A percentile compares a stretch with the other conserved stretches of the same genome.
Evolutionary conservation across 257 asterid genomes (phyloP).

Genomic region (Nicotiana paniculata): DNA sequence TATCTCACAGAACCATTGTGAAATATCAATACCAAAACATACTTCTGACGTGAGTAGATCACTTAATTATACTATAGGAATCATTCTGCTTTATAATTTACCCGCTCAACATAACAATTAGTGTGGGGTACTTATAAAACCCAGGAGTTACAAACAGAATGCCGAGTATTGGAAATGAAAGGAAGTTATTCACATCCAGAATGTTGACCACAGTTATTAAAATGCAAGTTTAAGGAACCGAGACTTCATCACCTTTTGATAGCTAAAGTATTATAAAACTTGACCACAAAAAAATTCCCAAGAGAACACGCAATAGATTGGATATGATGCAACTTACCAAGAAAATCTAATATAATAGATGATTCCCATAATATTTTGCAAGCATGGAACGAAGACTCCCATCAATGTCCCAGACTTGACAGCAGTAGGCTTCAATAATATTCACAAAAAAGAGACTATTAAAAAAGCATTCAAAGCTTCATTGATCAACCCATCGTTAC

Average conservation of each 20-base stretch:
- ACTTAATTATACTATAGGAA: not conserved
- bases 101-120: not conserved
- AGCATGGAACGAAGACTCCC: conserved; percentile 98
- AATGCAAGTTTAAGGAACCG: not conserved
- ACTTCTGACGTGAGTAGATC: not conserved
- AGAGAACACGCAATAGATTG: not conserved
- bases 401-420: conserved; percentile 89
- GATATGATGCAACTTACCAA: conserved; percentile 45
- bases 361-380: conserved; percentile 95
- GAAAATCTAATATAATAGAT: conserved; percentile 93
- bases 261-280: not conserved
- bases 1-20: not conserved
- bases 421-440: conserved; percentile 45
- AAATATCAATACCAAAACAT: not conserved
- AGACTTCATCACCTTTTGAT: not conserved
- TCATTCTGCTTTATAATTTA: not conserved
- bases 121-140: not conserved
- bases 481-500: not conserved
- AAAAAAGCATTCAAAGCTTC: not conserved
- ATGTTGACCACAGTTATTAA: not conserved
- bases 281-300: not conserved
- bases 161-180: not conserved
- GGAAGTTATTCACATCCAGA: conserved; percentile 8
- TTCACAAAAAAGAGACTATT: not conserved
- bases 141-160: not conserved